Percentiles rank a stretch among this genome's conserved stretches.
Conservation (phyloP, 2,329 filamentous ascomycete genomes). For the Cordyceps javanica region DNA sequence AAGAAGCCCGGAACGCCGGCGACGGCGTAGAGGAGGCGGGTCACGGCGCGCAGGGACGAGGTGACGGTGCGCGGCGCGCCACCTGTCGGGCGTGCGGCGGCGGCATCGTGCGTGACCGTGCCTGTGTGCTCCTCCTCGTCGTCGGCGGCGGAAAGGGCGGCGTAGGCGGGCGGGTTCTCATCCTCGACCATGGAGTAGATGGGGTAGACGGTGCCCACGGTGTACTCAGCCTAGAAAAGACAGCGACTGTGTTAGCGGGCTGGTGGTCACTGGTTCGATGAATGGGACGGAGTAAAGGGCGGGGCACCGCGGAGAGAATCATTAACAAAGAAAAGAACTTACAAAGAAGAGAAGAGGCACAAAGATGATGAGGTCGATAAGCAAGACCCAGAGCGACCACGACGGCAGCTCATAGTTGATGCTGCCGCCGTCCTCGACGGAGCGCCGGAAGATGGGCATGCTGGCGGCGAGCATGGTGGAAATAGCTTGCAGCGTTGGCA, state of each 20-base stretch:
- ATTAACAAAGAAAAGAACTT: constrained; percentile 18
- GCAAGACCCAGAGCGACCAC: constrained; percentile 27
- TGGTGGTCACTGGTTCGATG: no score
- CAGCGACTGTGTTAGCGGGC: neutral
- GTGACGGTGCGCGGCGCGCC: constrained; percentile 37
- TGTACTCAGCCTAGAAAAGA: constrained; percentile 39
- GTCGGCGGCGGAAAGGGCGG: constrained; percentile 39
- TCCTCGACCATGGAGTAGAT: constrained; percentile 54
- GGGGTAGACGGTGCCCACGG: constrained; percentile 43
- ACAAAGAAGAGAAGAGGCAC: constrained; percentile 35
- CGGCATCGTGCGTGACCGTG: constrained; percentile 28
- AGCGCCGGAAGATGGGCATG: constrained; percentile 5
- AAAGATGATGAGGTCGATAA: constrained; percentile 34
- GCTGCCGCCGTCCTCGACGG: constrained; percentile 2
- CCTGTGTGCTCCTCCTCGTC: constrained; percentile 25
- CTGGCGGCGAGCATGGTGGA: neutral
- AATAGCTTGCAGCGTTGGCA: neutral
- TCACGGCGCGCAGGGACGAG: constrained; percentile 44
- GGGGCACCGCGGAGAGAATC: no score
- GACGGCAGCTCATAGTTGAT: constrained; percentile 23
- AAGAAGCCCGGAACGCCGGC: constrained; percentile 62
- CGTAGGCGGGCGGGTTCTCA: constrained; percentile 49
- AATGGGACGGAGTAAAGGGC: no score
- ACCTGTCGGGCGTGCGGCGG: constrained; percentile 24
- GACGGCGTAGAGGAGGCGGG: constrained; percentile 51